Evolutionary conservation across 805 yeast species (phyloP).

Genomic region (Lipomyces orientalis): DNA sequence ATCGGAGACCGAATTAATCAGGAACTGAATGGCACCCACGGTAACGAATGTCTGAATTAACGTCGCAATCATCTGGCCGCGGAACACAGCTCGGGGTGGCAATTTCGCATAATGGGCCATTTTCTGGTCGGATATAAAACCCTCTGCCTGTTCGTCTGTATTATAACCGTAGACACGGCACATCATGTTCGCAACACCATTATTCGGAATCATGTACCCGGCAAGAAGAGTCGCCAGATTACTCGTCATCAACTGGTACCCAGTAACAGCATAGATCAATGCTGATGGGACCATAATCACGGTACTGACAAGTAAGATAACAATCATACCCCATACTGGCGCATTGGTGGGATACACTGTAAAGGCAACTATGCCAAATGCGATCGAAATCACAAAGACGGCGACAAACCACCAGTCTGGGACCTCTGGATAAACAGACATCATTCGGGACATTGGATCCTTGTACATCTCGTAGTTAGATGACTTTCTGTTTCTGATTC

Average conservation of each 20-base stretch:
- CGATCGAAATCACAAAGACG: constrained; percentile 52
- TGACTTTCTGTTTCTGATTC: background rate
- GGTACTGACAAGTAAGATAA: constrained; percentile 60
- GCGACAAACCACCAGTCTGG: constrained; percentile 74
- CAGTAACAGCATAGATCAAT: constrained; percentile 66
- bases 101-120: constrained; percentile 68
- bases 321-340: constrained; percentile 67
- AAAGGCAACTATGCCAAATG: constrained; percentile 43
- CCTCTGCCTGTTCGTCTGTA: constrained; percentile 60
- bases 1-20: constrained; percentile 40
- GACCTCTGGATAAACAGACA: constrained; percentile 64
- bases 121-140: constrained; percentile 62
- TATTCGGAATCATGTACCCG: constrained; percentile 64
- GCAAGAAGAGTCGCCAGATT: constrained; percentile 68
- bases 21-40: constrained; percentile 56
- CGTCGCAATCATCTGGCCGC: constrained; percentile 55
- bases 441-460: constrained; percentile 54
- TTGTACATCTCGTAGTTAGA: constrained; percentile 3
- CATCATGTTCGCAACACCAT: constrained; percentile 56
- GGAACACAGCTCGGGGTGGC: constrained; percentile 65
- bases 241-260: constrained; percentile 63
- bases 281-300: constrained; percentile 68
- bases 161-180: constrained; percentile 63
- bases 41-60: constrained; percentile 53
- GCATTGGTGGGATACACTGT: constrained; percentile 54